phyloP scores from a whole-genome alignment of 2,329 filamentous ascomycete species.

The Beauveria bassiana region DNA sequence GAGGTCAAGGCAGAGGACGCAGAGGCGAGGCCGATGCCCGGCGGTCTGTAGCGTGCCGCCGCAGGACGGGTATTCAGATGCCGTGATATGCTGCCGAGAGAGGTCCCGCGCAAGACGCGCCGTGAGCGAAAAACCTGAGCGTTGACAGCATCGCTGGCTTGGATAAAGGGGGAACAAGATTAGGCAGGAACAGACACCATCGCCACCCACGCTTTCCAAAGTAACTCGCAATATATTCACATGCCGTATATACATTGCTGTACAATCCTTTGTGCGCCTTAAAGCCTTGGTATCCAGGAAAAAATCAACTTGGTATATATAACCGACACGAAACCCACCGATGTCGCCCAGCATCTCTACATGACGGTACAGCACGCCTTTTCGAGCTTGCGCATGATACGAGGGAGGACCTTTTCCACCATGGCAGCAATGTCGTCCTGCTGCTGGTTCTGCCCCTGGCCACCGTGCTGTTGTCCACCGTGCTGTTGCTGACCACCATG shows the following conservation, averaged over 20 bases:
- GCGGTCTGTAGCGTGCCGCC: neutral
- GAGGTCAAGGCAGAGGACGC: neutral
- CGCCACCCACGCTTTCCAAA: neutral
- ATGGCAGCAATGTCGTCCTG: constrained; percentile 50
- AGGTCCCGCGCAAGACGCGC: neutral
- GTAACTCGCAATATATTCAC: constrained; percentile 2
- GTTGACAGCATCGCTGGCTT: neutral
- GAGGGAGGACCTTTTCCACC: constrained; percentile 52
- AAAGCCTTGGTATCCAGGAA: constrained; percentile 5
- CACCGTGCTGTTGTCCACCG: constrained; percentile 32
- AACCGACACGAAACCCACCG: neutral
- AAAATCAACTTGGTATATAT: constrained; percentile 1
- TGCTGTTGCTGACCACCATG: constrained; percentile 34
- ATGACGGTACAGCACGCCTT: constrained; percentile 68
- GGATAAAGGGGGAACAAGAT: too few species aligned
- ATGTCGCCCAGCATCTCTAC: constrained; percentile 34
- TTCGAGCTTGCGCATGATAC: constrained; percentile 56
- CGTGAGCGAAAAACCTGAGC: neutral
- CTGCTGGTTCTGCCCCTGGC: constrained; percentile 34
- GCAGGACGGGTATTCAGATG: neutral
- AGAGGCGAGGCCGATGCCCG: neutral
- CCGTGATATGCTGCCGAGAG: neutral
- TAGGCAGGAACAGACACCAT: too few species aligned
- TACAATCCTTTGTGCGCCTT: neutral
- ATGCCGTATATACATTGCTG: neutral